Evolutionary conservation across 1,284 basidiomycete species (phyloP).

Genomic region (Leccinum huronense): DNA sequence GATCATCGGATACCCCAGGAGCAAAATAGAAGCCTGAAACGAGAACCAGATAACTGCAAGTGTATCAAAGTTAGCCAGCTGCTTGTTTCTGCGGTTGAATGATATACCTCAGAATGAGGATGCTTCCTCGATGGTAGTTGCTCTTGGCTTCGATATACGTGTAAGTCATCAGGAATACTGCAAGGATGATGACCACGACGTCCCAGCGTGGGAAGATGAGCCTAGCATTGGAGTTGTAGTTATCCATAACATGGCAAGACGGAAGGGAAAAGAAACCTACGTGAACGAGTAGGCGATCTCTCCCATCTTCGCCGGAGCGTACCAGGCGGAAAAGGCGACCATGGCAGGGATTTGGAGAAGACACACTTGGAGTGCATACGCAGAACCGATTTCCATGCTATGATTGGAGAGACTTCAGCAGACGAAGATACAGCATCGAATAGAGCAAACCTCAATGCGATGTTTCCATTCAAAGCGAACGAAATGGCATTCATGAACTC

Average conservation of each 20-base stretch:
- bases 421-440: neutral
- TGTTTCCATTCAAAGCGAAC: conserved; percentile 98
- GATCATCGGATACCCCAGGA: conserved; percentile 34
- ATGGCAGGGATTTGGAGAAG: conserved; percentile 97
- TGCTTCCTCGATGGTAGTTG: conserved; percentile 95
- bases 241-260: neutral
- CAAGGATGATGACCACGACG: conserved; percentile 90
- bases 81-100: neutral
- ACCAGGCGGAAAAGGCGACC: conserved; percentile 97
- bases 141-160: conserved; percentile 98
- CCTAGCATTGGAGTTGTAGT: conserved; percentile 41
- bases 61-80: conserved; percentile 5
- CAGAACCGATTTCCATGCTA: conserved; percentile 99
- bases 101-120: conserved; percentile 81
- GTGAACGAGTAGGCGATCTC: conserved; percentile 86
- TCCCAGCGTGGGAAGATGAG: conserved; percentile 99
- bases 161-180: conserved; percentile 97
- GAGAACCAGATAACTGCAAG: conserved; percentile 54
- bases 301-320: conserved; percentile 80
- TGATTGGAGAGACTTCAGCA: conserved; percentile 10
- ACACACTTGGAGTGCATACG: conserved; percentile 98
- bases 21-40: conserved; percentile 62
- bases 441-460: conserved; percentile 79
- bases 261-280: conserved; percentile 45
- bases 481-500: conserved; percentile 99